Conservation (phyloP, 1,139 yeast species). For the Zygoascus sp. region DNA sequence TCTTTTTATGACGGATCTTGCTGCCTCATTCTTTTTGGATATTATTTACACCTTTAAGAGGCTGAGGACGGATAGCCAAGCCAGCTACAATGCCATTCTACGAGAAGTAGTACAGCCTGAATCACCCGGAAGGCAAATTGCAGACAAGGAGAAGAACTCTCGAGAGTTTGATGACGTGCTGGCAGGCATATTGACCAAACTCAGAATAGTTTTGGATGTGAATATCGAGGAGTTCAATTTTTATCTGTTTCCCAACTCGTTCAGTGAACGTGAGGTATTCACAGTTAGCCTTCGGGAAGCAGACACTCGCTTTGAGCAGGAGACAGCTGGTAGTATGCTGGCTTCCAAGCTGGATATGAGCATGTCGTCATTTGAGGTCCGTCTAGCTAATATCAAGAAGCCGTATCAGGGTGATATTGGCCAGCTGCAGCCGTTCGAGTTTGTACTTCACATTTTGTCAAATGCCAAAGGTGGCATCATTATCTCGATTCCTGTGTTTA, state of each 20-base stretch:
- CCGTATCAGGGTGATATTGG: slow-evolving; percentile 38
- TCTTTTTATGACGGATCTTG: slow-evolving; percentile 70
- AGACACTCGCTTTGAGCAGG: slow-evolving; percentile 48
- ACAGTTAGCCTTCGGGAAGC: slow-evolving; percentile 58
- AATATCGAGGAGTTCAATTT: slow-evolving; percentile 51
- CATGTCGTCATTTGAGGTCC: slow-evolving; percentile 58
- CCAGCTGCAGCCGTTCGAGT: slow-evolving; percentile 49
- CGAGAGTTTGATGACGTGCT: slow-evolving; percentile 10
- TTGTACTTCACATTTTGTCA: slow-evolving; percentile 50
- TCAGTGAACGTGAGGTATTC: slow-evolving; percentile 69
- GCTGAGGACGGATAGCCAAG: slow-evolving; percentile 66
- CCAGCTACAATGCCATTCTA: slow-evolving; percentile 70
- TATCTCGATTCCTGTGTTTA: slow-evolving; percentile 71
- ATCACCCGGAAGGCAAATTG: slow-evolving; percentile 11
- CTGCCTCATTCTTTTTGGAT: slow-evolving; percentile 78
- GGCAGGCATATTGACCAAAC: slow-evolving; percentile 23
- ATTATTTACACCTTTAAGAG: slow-evolving; percentile 67
- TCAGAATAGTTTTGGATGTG: slow-evolving; percentile 59
- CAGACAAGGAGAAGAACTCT: slow-evolving; percentile 6
- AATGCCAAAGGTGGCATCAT: slow-evolving; percentile 75
- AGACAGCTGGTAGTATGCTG: slow-evolving; percentile 14
- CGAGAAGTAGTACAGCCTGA: slow-evolving; percentile 43
- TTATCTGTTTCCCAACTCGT: slow-evolving; percentile 72
- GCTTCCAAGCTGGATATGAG: slow-evolving; percentile 33
- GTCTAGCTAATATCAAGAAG: slow-evolving; percentile 54